Base-by-base conservation (phyloP, 2,329 filamentous ascomycete genomes). In the Calonectria leucothoes region DNA sequence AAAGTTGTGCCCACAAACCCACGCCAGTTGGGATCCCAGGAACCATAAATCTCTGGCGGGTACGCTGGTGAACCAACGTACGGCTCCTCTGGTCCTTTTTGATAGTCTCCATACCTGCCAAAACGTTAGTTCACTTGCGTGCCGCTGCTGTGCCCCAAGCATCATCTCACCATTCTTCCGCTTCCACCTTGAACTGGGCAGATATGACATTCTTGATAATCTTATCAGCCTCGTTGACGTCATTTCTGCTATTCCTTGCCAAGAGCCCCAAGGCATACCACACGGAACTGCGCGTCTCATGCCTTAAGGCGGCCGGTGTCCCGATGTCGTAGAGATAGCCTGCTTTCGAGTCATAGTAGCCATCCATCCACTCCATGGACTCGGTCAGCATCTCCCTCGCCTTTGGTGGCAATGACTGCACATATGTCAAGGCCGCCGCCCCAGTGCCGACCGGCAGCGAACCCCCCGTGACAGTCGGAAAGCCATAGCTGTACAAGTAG, bases 11-110 rank as follows among this genome's bases (percentile, higher is more conserved):
- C 90, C 37, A 93, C 86, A 70, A 93, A 93, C 1, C 91, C 91
- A 63, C 91, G 85, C 91, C 91, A 93, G 74, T 93, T 93, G 1
- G 91, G 90, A 75, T 93, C 91, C 89, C 90, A 93, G 0, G 88
- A 87, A 70, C 87, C 86, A 77, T 92, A 91, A 35, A 90, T 89
- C 6, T 81, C 78, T 23, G 86, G 81, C 1, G 86, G 85, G 74
- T 93, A 93, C 17, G 83, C 81, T 2, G 82, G 67, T 2, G 85
- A 87, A 23, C 90, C 90, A 6, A 92, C 88, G 2, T 86, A 87
- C 0, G 91, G 91, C 79, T 93, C 88, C 75, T 92, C 90, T 0
- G 89, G 89, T 49, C 89, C 85, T 33, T 86, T 83, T 61, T 90
- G 88, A 75, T 91, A 92, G 86, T 85, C 85, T 82, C 42, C 66